These are phyloP conservation scores for Myriosclerotinia curreyana DNA, from an alignment of 2,329 filamentous ascomycete species.

Conservation along the genomic window DNA sequence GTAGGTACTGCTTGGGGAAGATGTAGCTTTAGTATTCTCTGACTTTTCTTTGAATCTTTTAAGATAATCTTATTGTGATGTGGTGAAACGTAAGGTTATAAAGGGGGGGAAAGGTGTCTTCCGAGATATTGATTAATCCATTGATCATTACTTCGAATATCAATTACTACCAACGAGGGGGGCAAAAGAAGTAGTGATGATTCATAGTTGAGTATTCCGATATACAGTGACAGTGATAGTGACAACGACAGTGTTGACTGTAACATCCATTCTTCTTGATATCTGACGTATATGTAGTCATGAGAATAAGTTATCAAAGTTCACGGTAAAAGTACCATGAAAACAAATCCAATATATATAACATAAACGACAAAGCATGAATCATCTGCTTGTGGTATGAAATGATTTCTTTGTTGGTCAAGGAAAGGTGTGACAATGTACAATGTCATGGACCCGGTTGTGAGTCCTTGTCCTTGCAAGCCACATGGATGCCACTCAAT, in stretches of 20 bases:
- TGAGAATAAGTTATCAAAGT: not conserved
- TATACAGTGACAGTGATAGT: not conserved
- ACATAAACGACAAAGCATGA: conserved; percentile 6
- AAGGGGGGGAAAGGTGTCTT: not conserved
- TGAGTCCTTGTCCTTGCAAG: conserved; percentile 10
- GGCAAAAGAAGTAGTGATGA: not conserved
- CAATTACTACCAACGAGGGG: not conserved
- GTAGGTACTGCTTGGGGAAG: not conserved
- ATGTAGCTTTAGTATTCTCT: not conserved
- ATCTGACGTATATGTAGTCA: not conserved
- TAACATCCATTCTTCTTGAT: not conserved
- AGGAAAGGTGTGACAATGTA: not conserved
- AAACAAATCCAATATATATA: not conserved
- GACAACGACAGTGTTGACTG: not conserved
- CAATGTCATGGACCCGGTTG: conserved; percentile 4
- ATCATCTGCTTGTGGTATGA: conserved; percentile 11
- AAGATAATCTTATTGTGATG: not conserved
- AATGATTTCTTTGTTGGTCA: not conserved
- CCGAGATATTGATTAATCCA: not conserved
- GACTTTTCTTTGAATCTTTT: conserved; percentile 3
- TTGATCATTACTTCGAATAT: not conserved
- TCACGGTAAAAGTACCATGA: not conserved
- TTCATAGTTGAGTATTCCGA: not conserved
- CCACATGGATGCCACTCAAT: conserved; percentile 19
- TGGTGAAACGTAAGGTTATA: not conserved